Conservation (phyloP, 2,329 filamentous ascomycete genomes). For the Pyrenophora tritici-repentis region DNA sequence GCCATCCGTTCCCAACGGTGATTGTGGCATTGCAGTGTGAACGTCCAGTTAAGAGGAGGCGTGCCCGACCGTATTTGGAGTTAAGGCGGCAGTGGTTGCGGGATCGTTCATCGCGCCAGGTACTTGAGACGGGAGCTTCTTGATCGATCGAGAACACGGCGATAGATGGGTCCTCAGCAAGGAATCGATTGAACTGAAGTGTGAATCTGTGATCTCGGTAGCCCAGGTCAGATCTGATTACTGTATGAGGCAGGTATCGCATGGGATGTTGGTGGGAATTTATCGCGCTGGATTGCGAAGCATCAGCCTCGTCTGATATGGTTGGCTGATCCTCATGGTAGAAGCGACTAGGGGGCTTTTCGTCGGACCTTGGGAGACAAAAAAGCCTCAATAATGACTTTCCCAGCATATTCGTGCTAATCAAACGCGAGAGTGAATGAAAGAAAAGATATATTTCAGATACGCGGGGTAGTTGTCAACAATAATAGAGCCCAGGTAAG, state of each 20-base stretch:
- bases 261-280: background rate
- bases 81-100: background rate
- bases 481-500: background rate
- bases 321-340: conserved; percentile 2
- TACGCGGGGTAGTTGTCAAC: background rate
- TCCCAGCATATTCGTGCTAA: background rate
- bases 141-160: conserved; percentile 16
- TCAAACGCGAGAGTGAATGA: background rate
- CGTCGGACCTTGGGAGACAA: background rate
- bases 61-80: conserved; percentile 1
- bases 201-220: conserved; percentile 1
- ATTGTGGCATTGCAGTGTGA: conserved; percentile 6
- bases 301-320: conserved; percentile 1
- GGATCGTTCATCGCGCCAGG: conserved; percentile 2
- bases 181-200: conserved; percentile 13
- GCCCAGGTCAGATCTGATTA: conserved; percentile 14
- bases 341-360: background rate
- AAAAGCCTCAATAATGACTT: conserved; percentile 4
- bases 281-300: background rate
- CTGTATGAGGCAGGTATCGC: conserved; percentile 12
- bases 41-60: background rate
- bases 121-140: conserved; percentile 3
- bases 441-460: background rate
- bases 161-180: conserved; percentile 15
- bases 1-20: conserved; percentile 11